A percentile compares a stretch with the other conserved stretches of the same genome.
phyloP scores from a whole-genome alignment of 73 alveolate species.

The Urostyla sp. region DNA sequence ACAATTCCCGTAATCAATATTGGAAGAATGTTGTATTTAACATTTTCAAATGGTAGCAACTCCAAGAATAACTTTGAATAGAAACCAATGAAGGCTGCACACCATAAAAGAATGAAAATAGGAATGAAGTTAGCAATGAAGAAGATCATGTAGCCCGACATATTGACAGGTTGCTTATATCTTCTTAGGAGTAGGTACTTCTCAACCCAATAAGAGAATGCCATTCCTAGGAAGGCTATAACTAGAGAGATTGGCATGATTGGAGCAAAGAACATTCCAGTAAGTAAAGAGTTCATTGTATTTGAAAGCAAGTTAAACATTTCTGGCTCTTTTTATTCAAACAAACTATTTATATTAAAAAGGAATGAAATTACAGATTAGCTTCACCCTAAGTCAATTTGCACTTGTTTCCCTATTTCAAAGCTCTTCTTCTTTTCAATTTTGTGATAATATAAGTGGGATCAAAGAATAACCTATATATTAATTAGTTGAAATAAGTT shows the following conservation, averaged over 20 bases:
- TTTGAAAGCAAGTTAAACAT: conserved; percentile 70
- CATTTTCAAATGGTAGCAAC: no score
- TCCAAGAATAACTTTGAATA: conserved; percentile 29
- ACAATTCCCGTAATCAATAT: no score
- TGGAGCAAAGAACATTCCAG: conserved; percentile 68
- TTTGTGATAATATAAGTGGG: conserved; percentile 32
- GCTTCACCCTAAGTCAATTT: conserved; percentile 63
- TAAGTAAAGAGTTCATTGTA: conserved; percentile 51
- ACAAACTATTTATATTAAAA: no score
- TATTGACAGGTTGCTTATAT: conserved; percentile 60
- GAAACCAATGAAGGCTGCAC: background rate
- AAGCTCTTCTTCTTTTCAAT: conserved; percentile 24
- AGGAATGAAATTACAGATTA: conserved; percentile 60
- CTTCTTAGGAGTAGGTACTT: conserved; percentile 61
- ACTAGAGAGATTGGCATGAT: conserved; percentile 66
- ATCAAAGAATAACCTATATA: no score
- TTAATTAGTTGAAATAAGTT: no score
- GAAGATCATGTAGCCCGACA: conserved; percentile 64
- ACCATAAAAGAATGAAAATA: conserved; percentile 38
- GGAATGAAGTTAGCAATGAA: conserved; percentile 58
- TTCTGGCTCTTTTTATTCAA: no score
- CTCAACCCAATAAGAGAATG: conserved; percentile 74
- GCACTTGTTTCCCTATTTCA: conserved; percentile 32
- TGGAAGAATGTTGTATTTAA: no score
- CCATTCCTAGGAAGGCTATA: conserved; percentile 54